These are phyloP conservation scores for Russula sp. DNA, from an alignment of 768 basidiomycete genomes.

Conservation along the genomic window DNA sequence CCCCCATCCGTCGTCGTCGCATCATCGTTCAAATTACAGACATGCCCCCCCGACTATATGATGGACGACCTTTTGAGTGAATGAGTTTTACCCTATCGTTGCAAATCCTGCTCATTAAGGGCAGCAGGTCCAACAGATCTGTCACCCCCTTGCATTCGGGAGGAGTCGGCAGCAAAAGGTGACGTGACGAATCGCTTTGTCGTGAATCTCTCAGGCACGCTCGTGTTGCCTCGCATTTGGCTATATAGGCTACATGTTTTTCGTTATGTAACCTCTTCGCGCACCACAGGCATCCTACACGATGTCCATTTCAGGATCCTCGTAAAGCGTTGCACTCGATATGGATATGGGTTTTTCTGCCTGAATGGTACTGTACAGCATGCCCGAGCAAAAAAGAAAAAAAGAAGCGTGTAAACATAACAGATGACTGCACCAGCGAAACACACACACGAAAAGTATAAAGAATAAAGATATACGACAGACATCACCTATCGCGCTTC, in stretches of 20 bases:
- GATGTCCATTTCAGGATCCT: too few relatives aligned
- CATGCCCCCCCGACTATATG: too few relatives aligned
- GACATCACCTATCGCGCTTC: neutral
- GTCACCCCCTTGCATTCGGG: neutral
- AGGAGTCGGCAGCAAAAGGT: neutral
- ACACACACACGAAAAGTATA: neutral
- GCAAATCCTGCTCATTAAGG: neutral
- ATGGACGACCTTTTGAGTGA: neutral
- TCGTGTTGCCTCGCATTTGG: too few relatives aligned
- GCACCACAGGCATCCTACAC: too few relatives aligned
- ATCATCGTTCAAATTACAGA: too few relatives aligned
- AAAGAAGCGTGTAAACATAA: neutral
- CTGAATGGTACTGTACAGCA: too few relatives aligned
- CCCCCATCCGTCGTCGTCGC: too few relatives aligned
- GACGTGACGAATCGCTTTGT: neutral
- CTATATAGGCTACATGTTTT: neutral
- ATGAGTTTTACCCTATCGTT: neutral
- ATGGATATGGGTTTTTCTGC: too few relatives aligned
- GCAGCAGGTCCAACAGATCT: neutral
- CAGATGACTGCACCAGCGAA: neutral
- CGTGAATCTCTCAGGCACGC: neutral
- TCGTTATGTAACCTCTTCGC: neutral
- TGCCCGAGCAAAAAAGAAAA: too few relatives aligned
- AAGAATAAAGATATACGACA: conserved; percentile 1
- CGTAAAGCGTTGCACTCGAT: too few relatives aligned